Evolutionary conservation across 2,329 filamentous ascomycete species (phyloP).

Genomic region (Colletotrichum eremochloae): DNA sequence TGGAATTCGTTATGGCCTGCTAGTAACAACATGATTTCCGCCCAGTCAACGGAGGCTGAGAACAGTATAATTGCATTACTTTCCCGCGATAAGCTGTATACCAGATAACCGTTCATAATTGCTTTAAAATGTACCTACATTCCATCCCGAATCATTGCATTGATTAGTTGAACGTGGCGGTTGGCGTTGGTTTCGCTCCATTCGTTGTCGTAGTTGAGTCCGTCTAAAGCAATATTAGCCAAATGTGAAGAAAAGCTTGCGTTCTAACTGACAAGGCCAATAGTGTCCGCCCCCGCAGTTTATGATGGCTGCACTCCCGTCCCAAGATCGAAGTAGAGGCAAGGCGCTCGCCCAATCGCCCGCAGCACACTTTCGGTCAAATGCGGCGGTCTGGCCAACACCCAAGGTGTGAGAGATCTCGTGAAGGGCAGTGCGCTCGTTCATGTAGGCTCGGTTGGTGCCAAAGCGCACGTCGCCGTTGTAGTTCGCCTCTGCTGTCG

Average conservation of each 20-base stretch:
- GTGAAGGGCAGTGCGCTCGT: conserved; percentile 61
- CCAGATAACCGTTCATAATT: not conserved
- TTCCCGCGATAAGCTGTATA: too few species aligned
- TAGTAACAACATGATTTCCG: too few species aligned
- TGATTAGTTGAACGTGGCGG: conserved; percentile 57
- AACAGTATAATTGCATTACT: not conserved
- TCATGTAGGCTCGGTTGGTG: conserved; percentile 61
- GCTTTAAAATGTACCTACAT: conserved; percentile 42
- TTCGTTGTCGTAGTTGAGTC: conserved; percentile 59
- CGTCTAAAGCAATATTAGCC: conserved; percentile 43
- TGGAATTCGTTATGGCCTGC: too few species aligned
- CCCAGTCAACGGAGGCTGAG: not conserved
- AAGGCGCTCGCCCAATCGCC: conserved; percentile 58
- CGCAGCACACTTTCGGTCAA: conserved; percentile 55
- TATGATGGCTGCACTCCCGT: conserved; percentile 53
- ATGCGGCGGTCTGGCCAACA: conserved; percentile 59
- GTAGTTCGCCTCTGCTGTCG: conserved; percentile 62
- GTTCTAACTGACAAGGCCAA: conserved; percentile 50
- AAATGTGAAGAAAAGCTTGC: too few species aligned
- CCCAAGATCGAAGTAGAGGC: conserved; percentile 56
- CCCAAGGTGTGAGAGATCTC: conserved; percentile 63
- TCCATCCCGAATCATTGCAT: conserved; percentile 61
- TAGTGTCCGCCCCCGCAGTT: conserved; percentile 59
- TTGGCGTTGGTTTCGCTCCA: conserved; percentile 60
- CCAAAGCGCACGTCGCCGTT: conserved; percentile 63